Conservation (phyloP, 768 basidiomycete genomes). For the Russula griseocarnosa region DNA sequence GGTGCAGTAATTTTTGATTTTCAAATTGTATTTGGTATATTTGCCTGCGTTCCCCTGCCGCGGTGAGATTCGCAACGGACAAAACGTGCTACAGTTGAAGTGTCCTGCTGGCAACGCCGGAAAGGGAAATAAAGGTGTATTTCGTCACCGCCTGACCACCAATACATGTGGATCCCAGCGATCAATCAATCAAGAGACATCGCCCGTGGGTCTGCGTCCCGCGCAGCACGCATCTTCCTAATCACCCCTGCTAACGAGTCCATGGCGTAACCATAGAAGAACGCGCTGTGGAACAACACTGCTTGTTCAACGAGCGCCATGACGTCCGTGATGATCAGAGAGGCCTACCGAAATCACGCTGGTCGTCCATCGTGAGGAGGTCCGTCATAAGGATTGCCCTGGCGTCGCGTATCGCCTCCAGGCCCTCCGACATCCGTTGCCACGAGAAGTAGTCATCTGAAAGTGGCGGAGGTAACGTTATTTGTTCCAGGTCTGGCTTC, state of each 20-base stretch:
- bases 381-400: slow-evolving; percentile 43
- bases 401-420: slow-evolving; percentile 35
- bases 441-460: slow-evolving; percentile 32
- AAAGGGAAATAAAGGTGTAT: background rate
- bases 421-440: slow-evolving; percentile 40
- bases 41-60: background rate
- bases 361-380: slow-evolving; percentile 43
- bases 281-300: slow-evolving; percentile 35
- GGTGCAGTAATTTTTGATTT: background rate
- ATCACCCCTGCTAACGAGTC: slow-evolving; percentile 42
- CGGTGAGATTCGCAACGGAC: background rate
- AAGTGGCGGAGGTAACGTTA: slow-evolving; percentile 6
- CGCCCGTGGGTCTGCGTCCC: slow-evolving; percentile 38
- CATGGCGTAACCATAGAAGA: slow-evolving; percentile 40
- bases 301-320: slow-evolving; percentile 43
- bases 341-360: slow-evolving; percentile 40
- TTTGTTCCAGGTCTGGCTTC: slow-evolving; percentile 16
- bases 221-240: slow-evolving; percentile 38
- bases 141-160: background rate
- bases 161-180: background rate
- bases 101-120: background rate
- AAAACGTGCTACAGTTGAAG: background rate
- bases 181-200: slow-evolving; percentile 36
- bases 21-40: background rate
- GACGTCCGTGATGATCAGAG: slow-evolving; percentile 43